These are phyloP conservation scores for Camelina neglecta DNA, from an alignment of 345 rosid species.

Conservation along the genomic window DNA sequence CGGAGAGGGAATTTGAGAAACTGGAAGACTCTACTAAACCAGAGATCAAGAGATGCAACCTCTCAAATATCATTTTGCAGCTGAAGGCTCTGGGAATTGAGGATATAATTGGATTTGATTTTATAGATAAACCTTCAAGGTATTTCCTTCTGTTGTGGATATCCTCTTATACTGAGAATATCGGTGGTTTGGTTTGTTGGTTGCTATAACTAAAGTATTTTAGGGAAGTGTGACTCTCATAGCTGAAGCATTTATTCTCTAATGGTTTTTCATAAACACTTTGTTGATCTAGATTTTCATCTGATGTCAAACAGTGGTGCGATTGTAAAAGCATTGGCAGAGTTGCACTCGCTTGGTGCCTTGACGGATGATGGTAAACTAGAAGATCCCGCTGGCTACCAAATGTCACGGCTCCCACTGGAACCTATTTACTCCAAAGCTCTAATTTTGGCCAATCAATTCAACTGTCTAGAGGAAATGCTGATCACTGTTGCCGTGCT, in stretches of 20 bases:
- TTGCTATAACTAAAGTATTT: not conserved
- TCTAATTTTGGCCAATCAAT: constrained; percentile 75
- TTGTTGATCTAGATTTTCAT: constrained; percentile 21
- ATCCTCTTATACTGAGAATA: constrained; percentile 7
- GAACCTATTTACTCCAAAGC: constrained; percentile 92
- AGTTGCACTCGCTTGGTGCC: constrained; percentile 82
- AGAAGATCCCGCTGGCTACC: constrained; percentile 78
- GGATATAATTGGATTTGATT: constrained; percentile 90
- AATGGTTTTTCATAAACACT: not conserved
- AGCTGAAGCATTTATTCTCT: constrained; percentile 13
- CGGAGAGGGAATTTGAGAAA: constrained; percentile 85
- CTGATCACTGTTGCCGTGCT: constrained; percentile 93
- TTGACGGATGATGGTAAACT: constrained; percentile 85
- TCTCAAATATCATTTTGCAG: constrained; percentile 87
- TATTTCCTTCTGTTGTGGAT: constrained; percentile 33
- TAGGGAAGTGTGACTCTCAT: constrained; percentile 7
- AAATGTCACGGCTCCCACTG: constrained; percentile 92
- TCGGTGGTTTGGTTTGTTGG: not conserved
- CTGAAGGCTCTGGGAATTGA: constrained; percentile 90
- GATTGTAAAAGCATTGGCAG: constrained; percentile 79
- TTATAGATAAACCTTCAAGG: constrained; percentile 94
- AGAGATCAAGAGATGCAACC: constrained; percentile 93
- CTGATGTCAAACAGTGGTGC: constrained; percentile 64
- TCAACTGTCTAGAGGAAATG: constrained; percentile 94
- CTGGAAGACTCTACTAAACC: constrained; percentile 91